These are phyloP conservation scores for Pseudozyma thailandica DNA, from an alignment of 1,284 basidiomycete genomes.

Conservation along the genomic window DNA sequence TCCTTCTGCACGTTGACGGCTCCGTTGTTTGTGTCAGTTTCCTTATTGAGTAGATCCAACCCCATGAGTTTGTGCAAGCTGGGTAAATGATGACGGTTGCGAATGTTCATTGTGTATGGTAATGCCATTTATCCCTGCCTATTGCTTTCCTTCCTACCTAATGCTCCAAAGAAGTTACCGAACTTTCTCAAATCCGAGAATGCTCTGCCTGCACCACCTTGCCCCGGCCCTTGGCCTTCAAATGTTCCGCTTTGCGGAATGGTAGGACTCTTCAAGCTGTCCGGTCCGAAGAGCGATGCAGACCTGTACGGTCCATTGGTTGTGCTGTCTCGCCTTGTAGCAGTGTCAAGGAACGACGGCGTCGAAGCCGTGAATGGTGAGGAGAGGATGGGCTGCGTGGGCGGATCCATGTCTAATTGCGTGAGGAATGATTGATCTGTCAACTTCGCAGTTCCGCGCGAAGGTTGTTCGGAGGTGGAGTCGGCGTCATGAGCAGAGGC, in stretches of 20 bases:
- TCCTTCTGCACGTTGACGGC: too few relatives aligned
- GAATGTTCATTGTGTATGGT: too few relatives aligned
- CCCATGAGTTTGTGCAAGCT: not conserved
- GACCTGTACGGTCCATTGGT: conserved; percentile 19
- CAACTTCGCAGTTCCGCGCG: conserved; percentile 11
- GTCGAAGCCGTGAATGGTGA: conserved; percentile 40
- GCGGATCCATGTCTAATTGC: conserved; percentile 92
- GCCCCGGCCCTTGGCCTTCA: conserved; percentile 13
- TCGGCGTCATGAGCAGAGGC: conserved; percentile 72
- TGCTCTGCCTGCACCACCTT: conserved; percentile 36
- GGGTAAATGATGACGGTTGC: not conserved
- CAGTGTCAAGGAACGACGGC: conserved; percentile 39
- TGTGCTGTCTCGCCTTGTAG: conserved; percentile 15
- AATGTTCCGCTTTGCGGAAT: conserved; percentile 9
- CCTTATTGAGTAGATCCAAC: too few relatives aligned
- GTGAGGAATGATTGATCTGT: conserved; percentile 60
- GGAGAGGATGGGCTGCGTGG: conserved; percentile 19
- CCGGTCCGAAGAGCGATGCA: conserved; percentile 30
- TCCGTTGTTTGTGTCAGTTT: too few relatives aligned
- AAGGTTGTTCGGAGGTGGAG: not conserved
- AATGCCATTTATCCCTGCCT: not conserved
- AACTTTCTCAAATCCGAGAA: conserved; percentile 61
- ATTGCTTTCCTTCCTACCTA: conserved; percentile 50
- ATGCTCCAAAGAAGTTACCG: conserved; percentile 60
- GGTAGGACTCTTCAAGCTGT: conserved; percentile 13